These are phyloP conservation scores for Colletotrichum shisoi DNA, from an alignment of 2,329 filamentous ascomycete genomes.

Conservation along the genomic window DNA sequence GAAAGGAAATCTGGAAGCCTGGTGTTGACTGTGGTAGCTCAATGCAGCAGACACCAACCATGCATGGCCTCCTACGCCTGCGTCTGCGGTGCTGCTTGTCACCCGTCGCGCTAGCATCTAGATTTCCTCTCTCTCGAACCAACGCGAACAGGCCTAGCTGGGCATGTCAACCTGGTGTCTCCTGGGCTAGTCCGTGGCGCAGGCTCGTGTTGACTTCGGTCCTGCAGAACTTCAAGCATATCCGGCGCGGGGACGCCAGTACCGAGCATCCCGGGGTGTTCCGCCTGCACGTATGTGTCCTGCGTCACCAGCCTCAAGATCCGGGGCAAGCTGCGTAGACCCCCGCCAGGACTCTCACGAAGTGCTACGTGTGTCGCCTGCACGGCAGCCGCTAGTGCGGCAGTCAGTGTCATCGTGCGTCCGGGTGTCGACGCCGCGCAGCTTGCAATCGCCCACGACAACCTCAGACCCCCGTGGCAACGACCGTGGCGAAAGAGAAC, in stretches of 20 bases:
- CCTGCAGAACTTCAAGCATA: slow-evolving; percentile 16
- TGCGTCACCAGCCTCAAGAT: background rate
- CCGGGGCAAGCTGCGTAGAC: background rate
- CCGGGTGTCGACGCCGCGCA: background rate
- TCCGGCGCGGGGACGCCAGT: slow-evolving; percentile 19
- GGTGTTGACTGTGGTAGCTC: background rate
- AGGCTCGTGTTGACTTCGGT: slow-evolving; percentile 9
- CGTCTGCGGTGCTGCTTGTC: background rate
- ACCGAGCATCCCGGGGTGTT: slow-evolving; percentile 25
- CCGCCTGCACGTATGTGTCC: slow-evolving; percentile 18
- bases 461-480: background rate
- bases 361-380: background rate
- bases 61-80: background rate
- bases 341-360: slow-evolving; percentile 2
- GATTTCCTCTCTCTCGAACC: background rate
- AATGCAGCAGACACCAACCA: background rate
- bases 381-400: slow-evolving; percentile 11
- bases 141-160: background rate
- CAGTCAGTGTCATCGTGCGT: slow-evolving; percentile 23
- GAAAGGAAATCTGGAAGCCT: background rate
- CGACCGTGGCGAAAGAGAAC: background rate
- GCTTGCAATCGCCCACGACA: background rate
- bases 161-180: background rate
- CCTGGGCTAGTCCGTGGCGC: slow-evolving; percentile 18
- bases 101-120: background rate